Evolutionary conservation across 2,329 filamentous ascomycete genomes (phyloP), one percentile per base, ranked within the genome.

Genomic region (Dactylellina haptotyla): DNA sequence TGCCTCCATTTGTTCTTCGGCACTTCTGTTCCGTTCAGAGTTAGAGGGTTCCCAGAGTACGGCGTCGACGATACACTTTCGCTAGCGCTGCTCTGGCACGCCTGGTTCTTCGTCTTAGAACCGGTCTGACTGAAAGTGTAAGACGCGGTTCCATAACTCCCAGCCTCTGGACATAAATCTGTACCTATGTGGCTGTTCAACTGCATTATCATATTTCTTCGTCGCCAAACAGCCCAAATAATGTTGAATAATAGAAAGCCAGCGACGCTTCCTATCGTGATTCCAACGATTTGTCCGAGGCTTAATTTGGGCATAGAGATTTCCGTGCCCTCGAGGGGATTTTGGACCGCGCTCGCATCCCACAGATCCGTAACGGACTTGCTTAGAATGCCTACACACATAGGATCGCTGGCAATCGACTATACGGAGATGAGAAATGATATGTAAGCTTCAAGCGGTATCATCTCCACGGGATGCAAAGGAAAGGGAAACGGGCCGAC

Each of bases 171-270:
- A 46, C 53, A 65, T 14, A 65, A 41, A 45, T 72, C 59, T 41
- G 67, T 72, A 53, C 67, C 67, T 45, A 72, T 43, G 46, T 72
- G 67, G 25, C 59, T 65, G 54, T 72, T 72, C 37, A 72, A 43
- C 41, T 65, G 59, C 59, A 72, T 72, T 1, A 72, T 43, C 51
- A 72, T 51, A 9, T 32, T 58, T 25, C 67, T 54, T 12, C 67
- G 45, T 39, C 67, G 45, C 67, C 67, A 72, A 8, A 72, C 26
- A 9, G 67, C 67, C 32, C 25, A 53, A 9, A 72, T 56, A 30
- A 72, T 72, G 39, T 72, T 72, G 46, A 64, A 45, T 5, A 65
- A 23, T 20, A 72, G 53, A 25, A 72, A 39, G 6, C 12, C 59
- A 5, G 59, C 59, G 5, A 72, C 67, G 20, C 67, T 72, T 28